Conservation (phyloP, 306 rosid species). For the Potentilla sterilis region DNA sequence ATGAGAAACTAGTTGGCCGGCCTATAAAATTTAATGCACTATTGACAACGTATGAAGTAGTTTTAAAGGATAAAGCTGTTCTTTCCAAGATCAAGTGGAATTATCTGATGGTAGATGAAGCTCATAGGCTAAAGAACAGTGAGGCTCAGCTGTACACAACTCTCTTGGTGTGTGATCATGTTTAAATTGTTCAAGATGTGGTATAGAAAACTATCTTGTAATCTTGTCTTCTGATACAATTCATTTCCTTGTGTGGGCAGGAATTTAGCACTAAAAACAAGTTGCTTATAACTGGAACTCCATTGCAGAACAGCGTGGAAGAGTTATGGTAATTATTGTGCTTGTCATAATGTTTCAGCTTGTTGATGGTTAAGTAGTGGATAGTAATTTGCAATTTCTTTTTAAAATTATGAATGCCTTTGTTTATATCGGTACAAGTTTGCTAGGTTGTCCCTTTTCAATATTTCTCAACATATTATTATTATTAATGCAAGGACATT, state of each 20-base stretch:
- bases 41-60: constrained; percentile 95
- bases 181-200: constrained; percentile 17
- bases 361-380: neutral
- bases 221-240: constrained; percentile 14
- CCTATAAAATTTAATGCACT: constrained; percentile 80
- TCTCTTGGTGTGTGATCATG: constrained; percentile 64
- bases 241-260: constrained; percentile 39
- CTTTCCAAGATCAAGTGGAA: constrained; percentile 95
- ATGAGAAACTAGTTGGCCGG: constrained; percentile 68
- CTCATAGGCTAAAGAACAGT: constrained; percentile 96
- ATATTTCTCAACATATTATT: too few species aligned
- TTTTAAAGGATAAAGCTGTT: constrained; percentile 87
- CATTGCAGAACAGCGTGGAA: constrained; percentile 96
- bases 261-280: constrained; percentile 99
- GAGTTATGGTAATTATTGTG: constrained; percentile 73
- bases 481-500: too few species aligned
- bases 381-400: neutral
- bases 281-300: constrained; percentile 97
- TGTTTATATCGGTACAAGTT: neutral
- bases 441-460: neutral
- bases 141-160: constrained; percentile 97
- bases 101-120: constrained; percentile 99
- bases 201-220: constrained; percentile 11
- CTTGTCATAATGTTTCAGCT: constrained; percentile 16
- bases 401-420: neutral